Base-by-base conservation (phyloP, 495 filamentous ascomycete genomes). In the Aspergillus wentii region DNA sequence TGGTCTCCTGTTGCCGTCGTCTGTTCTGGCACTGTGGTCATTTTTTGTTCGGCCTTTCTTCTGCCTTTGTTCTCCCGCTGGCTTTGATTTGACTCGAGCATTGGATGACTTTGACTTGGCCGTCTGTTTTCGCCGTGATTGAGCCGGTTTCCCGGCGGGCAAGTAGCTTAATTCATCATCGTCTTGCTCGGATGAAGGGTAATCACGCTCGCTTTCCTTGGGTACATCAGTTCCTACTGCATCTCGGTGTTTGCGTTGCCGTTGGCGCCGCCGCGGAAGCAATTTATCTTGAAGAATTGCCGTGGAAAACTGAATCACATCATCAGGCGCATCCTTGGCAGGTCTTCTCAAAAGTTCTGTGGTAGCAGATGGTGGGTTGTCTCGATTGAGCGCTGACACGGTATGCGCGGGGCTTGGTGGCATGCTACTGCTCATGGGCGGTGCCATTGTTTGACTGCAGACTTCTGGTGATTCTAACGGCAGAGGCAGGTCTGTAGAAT, bases 361-460 rank as follows among this genome's bases (percentile, higher is more conserved):
- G 22, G 56, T 35, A 32, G 57, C 43, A 27, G 50, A 46, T 30
- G 62, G 45, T 28, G 45, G 38, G 15, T 46, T 52, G 11, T 55
- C 49, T 35, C 49, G 28, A 5, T 32, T 42, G 31, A 35, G 43
- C 15, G 44, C 51, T 11, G 56, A 51, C 31, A 23, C 38, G 29
- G 16, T 22, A 39, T 31, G 40, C 41, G 23, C 30, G 17, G 44
- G 37, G 13, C 39, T 59, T 4, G 35, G 21, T 3, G 52, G 51
- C n/a, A 48, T 38, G 43, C 63, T 66, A 56, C 71, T 76, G 40
- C 73, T 78, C 36, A 55, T 43, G 3, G 76, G 76, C 3, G 68
- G 70, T 23, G 62, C 68, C 70, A 75, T 66, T 1, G 71, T 77
- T 41, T 70, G 64, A 38, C 66, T 76, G 22, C 64, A 48, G 5